Evolutionary conservation across 2,329 filamentous ascomycete genomes (phyloP).

Genomic region (Trichoderma sp.): DNA sequence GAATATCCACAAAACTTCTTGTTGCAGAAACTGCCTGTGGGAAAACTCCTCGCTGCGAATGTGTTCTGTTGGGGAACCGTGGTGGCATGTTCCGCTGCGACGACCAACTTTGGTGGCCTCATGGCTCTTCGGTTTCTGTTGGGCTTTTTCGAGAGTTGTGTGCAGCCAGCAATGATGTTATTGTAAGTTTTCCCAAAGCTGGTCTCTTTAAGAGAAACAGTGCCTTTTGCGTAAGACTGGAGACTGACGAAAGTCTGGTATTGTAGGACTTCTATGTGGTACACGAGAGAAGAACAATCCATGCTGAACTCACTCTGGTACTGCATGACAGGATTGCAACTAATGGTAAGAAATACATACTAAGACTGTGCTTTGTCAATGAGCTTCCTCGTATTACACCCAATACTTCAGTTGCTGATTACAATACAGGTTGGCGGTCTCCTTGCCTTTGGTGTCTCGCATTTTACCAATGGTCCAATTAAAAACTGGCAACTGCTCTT

Average conservation of each 20-base stretch:
- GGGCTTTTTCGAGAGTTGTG: not conserved
- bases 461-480: not conserved
- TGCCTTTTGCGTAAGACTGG: no score
- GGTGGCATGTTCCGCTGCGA: not conserved
- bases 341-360: not conserved
- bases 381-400: not conserved
- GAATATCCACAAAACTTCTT: not conserved
- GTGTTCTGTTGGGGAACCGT: not conserved
- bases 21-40: not conserved
- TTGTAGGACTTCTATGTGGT: not conserved
- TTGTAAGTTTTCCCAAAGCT: not conserved
- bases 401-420: not conserved
- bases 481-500: not conserved
- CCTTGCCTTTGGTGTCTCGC: not conserved
- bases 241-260: not conserved
- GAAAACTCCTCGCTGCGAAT: not conserved
- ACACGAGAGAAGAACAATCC: not conserved
- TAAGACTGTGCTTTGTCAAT: not conserved
- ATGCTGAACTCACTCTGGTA: not conserved
- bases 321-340: not conserved
- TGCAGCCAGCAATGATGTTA: not conserved
- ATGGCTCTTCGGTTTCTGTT: not conserved
- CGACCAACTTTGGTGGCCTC: not conserved
- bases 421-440: not conserved
- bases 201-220: no score